Evolutionary conservation across 2,329 filamentous ascomycete genomes (phyloP).

Genomic region (Venturia aucupariae): DNA sequence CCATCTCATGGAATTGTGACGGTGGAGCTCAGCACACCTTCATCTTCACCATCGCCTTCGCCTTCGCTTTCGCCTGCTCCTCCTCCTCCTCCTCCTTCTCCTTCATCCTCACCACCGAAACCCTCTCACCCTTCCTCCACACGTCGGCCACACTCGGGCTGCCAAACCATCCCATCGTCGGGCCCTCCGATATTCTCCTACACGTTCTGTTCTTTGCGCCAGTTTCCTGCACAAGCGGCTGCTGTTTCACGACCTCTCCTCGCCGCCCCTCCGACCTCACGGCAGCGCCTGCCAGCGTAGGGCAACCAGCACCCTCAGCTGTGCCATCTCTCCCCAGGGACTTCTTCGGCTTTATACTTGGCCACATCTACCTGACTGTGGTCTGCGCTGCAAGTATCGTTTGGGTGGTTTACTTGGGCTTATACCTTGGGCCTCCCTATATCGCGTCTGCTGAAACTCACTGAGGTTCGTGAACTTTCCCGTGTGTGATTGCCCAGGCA

Average conservation of each 20-base stretch:
- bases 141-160: not conserved
- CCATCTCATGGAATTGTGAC: not conserved
- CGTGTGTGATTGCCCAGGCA: not conserved
- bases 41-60: not conserved
- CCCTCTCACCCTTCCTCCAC: not conserved
- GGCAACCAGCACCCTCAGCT: not conserved
- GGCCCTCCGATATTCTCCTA: not conserved
- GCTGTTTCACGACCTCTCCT: slow-evolving; percentile 4
- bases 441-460: slow-evolving; percentile 8
- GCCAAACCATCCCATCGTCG: not conserved
- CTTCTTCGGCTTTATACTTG: slow-evolving; percentile 5
- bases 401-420: not conserved
- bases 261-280: not conserved
- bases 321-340: not conserved
- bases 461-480: not conserved
- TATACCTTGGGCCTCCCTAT: slow-evolving; percentile 5
- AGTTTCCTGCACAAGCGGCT: not conserved
- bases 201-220: not conserved
- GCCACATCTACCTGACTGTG: not conserved
- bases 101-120: not conserved
- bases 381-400: not conserved
- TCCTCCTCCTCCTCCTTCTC: too few relatives aligned
- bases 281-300: not conserved
- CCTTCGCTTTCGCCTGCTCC: too few relatives aligned
- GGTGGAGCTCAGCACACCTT: not conserved